Evolutionary conservation across 2,329 filamentous ascomycete genomes (phyloP).

Genomic region (Calonectria leucothoes): DNA sequence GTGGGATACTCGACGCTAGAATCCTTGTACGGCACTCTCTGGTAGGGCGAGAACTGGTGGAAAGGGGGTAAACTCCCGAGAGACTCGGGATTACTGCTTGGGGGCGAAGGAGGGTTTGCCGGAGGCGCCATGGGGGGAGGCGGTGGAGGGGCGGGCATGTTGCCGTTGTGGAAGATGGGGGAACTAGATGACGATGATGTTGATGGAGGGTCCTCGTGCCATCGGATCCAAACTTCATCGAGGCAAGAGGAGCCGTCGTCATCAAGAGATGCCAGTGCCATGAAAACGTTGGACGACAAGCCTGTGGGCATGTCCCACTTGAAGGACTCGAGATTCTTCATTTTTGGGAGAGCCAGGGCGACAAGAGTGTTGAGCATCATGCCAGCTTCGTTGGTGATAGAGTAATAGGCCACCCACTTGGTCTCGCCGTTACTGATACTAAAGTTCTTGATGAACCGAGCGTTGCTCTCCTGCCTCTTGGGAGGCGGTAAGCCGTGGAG

Average conservation of each 20-base stretch:
- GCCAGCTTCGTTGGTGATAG: constrained; percentile 15
- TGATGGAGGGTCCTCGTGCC: constrained; percentile 17
- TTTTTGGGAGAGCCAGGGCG: constrained; percentile 26
- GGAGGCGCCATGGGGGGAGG: neutral
- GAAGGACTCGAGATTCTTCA: constrained; percentile 29
- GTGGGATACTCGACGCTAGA: constrained; percentile 24
- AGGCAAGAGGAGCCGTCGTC: constrained; percentile 13
- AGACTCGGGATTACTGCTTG: constrained; percentile 22
- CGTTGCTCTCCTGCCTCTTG: constrained; percentile 12
- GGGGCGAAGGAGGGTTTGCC: constrained; percentile 22
- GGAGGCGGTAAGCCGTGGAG: constrained; percentile 20
- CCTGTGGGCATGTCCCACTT: constrained; percentile 31
- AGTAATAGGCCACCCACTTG: constrained; percentile 24
- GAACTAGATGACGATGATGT: constrained; percentile 20
- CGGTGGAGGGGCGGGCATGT: constrained; percentile 14
- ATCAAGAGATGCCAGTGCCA: constrained; percentile 25
- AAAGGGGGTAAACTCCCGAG: constrained; percentile 14
- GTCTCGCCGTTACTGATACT: constrained; percentile 22
- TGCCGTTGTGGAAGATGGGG: constrained; percentile 24
- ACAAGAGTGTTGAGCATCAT: constrained; percentile 32
- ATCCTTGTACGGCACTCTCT: constrained; percentile 16
- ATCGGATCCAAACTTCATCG: constrained; percentile 27
- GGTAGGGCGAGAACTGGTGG: constrained; percentile 5
- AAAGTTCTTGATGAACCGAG: constrained; percentile 24
- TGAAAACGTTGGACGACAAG: constrained; percentile 28